phyloP scores from a whole-genome alignment of 352 stramenopile genomes.

The Globisporangium nodosum region DNA sequence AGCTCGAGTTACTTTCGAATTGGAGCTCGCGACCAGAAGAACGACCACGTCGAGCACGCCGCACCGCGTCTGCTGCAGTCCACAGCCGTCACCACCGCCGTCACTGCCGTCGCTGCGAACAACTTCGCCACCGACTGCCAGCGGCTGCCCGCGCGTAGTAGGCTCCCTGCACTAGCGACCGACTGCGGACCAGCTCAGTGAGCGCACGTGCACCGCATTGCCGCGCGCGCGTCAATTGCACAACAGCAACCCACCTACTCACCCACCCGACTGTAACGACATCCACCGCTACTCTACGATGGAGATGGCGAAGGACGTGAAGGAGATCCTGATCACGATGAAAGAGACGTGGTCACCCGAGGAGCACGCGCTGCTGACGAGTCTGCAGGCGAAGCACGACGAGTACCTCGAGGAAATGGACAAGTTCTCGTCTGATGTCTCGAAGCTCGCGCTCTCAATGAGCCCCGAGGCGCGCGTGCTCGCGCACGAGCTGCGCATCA shows the following conservation, averaged over 20 bases:
- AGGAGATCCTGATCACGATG: conserved; percentile 77
- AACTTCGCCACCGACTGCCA: no score
- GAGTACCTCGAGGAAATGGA: conserved; percentile 70
- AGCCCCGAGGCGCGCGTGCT: conserved; percentile 70
- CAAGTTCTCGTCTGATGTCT: conserved; percentile 51
- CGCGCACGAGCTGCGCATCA: conserved; percentile 64
- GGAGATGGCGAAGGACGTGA: conserved; percentile 80
- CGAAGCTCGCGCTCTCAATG: conserved; percentile 53
- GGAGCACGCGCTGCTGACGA: conserved; percentile 60
- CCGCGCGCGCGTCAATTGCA: not conserved
- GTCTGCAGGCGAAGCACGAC: conserved; percentile 61
- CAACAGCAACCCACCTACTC: not conserved
- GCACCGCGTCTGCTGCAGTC: not conserved
- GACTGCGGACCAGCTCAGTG: no score
- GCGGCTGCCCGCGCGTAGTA: no score
- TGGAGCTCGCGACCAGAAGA: conserved; percentile 6
- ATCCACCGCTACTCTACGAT: conserved; percentile 19
- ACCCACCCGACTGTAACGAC: not conserved
- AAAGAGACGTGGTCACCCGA: conserved; percentile 64
- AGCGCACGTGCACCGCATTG: no score
- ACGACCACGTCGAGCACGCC: not conserved
- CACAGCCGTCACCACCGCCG: no score
- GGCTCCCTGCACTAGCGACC: no score
- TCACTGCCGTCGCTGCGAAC: not conserved
- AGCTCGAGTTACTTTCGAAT: conserved; percentile 5